Percentiles rank a stretch among this genome's conserved stretches.
Conservation (phyloP, 805 yeast species). For the Nakazawaea ishiwadae region DNA sequence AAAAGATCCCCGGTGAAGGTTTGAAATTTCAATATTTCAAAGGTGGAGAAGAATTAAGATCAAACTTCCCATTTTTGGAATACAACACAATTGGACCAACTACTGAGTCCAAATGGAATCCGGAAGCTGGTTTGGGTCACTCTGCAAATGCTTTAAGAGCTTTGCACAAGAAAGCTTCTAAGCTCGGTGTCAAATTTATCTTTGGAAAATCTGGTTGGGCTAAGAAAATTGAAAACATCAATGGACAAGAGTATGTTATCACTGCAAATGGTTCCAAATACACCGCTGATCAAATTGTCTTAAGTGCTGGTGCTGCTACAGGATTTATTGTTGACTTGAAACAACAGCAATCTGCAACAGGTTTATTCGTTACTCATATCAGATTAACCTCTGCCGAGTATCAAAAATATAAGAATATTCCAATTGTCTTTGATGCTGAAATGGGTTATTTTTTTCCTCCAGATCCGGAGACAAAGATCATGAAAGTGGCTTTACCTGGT, state of each 20-base stretch:
- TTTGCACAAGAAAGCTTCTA: constrained; percentile 24
- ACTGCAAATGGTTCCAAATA: constrained; percentile 24
- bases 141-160: constrained; percentile 33
- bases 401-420: constrained; percentile 30
- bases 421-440: constrained; percentile 40
- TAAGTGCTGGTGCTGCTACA: constrained; percentile 37
- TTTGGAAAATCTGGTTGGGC: constrained; percentile 29
- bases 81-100: constrained; percentile 15
- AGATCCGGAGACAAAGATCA: constrained; percentile 30
- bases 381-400: constrained; percentile 31
- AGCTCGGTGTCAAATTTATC: constrained; percentile 29
- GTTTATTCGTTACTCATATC: constrained; percentile 35
- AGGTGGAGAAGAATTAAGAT: constrained; percentile 28
- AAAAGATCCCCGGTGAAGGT: constrained; percentile 23
- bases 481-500: constrained; percentile 36
- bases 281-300: constrained; percentile 30
- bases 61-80: constrained; percentile 17
- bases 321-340: constrained; percentile 28
- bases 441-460: constrained; percentile 49
- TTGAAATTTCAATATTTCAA: constrained; percentile 22
- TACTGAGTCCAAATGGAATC: constrained; percentile 25
- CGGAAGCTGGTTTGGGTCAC: constrained; percentile 38
- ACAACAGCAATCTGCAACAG: constrained; percentile 32
- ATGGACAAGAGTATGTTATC: constrained; percentile 18
- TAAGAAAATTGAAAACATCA: constrained; percentile 12